phyloP scores from a whole-genome alignment of 1,139 yeast species.

The Candida neerlandica region DNA sequence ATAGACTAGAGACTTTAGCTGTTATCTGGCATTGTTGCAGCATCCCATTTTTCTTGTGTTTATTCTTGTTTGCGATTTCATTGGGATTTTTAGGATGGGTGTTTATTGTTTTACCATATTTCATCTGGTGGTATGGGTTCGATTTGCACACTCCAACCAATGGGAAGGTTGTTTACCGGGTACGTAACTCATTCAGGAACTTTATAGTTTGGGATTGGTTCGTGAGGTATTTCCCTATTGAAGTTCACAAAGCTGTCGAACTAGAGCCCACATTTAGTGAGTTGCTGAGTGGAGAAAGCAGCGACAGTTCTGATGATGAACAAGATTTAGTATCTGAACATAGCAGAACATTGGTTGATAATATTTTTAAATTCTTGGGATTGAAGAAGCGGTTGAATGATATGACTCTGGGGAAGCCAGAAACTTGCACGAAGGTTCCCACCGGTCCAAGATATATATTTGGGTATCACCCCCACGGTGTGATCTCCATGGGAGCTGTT shows the following conservation, averaged over 20 bases:
- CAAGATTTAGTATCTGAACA: slow-evolving; percentile 46
- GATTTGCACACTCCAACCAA: slow-evolving; percentile 69
- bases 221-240: slow-evolving; percentile 78
- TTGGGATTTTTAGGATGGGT: slow-evolving; percentile 78
- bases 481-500: slow-evolving; percentile 89
- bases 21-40: slow-evolving; percentile 78
- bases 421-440: slow-evolving; percentile 31
- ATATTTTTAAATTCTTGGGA: slow-evolving; percentile 39
- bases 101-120: slow-evolving; percentile 51
- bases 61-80: slow-evolving; percentile 56
- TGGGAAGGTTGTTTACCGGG: slow-evolving; percentile 65
- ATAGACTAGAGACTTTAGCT: slow-evolving; percentile 70
- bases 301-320: slow-evolving; percentile 37
- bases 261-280: slow-evolving; percentile 73
- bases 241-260: slow-evolving; percentile 68
- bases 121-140: slow-evolving; percentile 60
- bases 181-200: slow-evolving; percentile 60
- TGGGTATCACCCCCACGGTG: slow-evolving; percentile 97
- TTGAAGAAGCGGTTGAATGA: slow-evolving; percentile 41
- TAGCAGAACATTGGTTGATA: slow-evolving; percentile 41
- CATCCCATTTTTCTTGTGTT: slow-evolving; percentile 59
- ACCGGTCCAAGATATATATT: slow-evolving; percentile 82
- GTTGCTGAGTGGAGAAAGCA: slow-evolving; percentile 25
- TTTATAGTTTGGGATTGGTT: slow-evolving; percentile 71
- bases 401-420: slow-evolving; percentile 9